Evolutionary conservation across 192 early-diverging fungal genomes (phyloP).

Genomic region (Podila epicladia): DNA sequence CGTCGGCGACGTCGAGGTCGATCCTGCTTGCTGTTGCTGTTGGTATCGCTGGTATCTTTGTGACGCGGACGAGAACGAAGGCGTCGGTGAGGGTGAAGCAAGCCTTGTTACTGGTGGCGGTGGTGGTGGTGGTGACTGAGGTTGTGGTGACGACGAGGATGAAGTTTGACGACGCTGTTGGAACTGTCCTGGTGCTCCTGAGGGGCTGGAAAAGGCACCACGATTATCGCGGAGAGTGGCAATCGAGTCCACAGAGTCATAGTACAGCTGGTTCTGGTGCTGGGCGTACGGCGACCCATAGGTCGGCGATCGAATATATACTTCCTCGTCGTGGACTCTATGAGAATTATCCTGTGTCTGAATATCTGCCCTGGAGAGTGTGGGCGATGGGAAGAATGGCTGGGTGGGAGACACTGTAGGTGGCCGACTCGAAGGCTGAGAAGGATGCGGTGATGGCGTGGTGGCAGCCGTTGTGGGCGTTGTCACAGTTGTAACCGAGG

Average conservation of each 20-base stretch:
- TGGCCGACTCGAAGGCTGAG: not conserved
- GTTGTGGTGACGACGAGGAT: conserved; percentile 5
- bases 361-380: not conserved
- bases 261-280: conserved; percentile 9
- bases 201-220: not conserved
- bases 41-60: conserved; percentile 6
- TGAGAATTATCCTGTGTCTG: too few relatives aligned
- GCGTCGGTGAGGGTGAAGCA: not conserved
- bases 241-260: conserved; percentile 35
- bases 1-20: conserved; percentile 1
- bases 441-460: not conserved
- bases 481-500: not conserved
- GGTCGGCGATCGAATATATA: not conserved
- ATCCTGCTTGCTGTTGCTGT: conserved; percentile 9
- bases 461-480: not conserved
- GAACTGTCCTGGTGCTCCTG: not conserved
- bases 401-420: not conserved
- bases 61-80: not conserved
- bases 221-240: conserved; percentile 13
- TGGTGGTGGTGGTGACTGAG: not conserved
- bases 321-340: not conserved
- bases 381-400: not conserved
- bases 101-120: not conserved
- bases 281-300: not conserved
- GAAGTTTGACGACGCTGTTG: not conserved